These are phyloP conservation scores for Xerocomus spinulosus DNA, from an alignment of 768 basidiomycete species.

Conservation along the genomic window DNA sequence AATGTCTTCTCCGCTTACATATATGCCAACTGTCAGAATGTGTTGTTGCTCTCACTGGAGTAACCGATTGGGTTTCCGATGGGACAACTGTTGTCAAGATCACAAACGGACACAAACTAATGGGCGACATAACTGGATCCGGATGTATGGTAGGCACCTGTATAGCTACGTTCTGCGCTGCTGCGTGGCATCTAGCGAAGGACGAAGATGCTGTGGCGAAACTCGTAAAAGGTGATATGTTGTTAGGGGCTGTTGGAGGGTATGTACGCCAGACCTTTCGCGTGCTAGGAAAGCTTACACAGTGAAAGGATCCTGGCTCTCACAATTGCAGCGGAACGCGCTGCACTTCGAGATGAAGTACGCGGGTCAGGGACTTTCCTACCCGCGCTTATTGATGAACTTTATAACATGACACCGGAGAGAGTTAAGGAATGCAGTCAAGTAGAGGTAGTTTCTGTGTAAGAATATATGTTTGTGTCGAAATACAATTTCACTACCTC, in stretches of 20 bases:
- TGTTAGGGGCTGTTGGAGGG: constrained; percentile 75
- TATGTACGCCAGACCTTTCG: constrained; percentile 31
- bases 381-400: constrained; percentile 60
- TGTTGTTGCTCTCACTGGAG: constrained; percentile 77
- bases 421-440: constrained; percentile 28
- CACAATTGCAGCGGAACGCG: constrained; percentile 58
- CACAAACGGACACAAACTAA: constrained; percentile 66
- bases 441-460: constrained; percentile 19
- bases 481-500: background rate
- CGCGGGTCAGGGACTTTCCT: constrained; percentile 62
- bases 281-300: constrained; percentile 4
- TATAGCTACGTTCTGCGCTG: constrained; percentile 79
- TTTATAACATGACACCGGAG: constrained; percentile 42
- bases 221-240: constrained; percentile 72
- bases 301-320: constrained; percentile 47
- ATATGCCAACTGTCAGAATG: constrained; percentile 47
- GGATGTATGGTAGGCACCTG: constrained; percentile 81
- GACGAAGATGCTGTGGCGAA: constrained; percentile 31
- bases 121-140: constrained; percentile 83
- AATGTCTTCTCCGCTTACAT: background rate
- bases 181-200: constrained; percentile 41
- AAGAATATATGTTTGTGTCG: background rate
- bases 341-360: constrained; percentile 48
- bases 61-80: constrained; percentile 80
- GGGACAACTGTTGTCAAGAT: constrained; percentile 65